Percentiles rank a stretch among this genome's conserved stretches.
These are phyloP conservation scores for Arthrobotrys sinensis DNA, from an alignment of 2,329 filamentous ascomycete genomes.

Conservation along the genomic window DNA sequence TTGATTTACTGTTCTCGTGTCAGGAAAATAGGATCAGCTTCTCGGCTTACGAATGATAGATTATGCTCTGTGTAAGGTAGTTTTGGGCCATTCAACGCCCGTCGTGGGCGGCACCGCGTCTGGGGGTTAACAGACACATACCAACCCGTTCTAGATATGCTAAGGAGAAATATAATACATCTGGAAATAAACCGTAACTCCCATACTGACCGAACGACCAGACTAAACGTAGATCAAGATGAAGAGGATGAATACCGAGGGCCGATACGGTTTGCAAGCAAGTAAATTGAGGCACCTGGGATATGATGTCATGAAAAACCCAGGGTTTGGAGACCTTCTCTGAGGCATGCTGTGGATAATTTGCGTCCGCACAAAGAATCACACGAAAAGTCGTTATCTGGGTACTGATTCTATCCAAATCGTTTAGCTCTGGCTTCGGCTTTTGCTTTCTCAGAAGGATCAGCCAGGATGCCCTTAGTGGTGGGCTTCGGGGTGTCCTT, in stretches of 20 bases:
- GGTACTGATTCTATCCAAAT: conserved; percentile 30
- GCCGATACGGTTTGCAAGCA: background rate
- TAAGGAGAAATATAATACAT: conserved; percentile 49
- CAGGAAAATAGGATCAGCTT: background rate
- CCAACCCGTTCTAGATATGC: conserved; percentile 34
- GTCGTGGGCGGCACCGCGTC: background rate
- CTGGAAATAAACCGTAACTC: conserved; percentile 39
- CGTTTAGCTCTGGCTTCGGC: conserved; percentile 59
- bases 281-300: background rate
- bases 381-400: background rate
- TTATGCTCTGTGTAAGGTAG: background rate
- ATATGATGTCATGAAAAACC: background rate
- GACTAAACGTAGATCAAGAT: conserved; percentile 19
- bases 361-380: background rate
- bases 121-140: background rate
- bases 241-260: background rate
- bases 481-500: conserved; percentile 47
- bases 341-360: too few relatives aligned
- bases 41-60: background rate
- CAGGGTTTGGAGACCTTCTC: background rate
- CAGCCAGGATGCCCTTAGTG: conserved; percentile 36
- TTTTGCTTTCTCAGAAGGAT: conserved; percentile 59
- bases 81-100: conserved; percentile 2
- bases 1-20: background rate
- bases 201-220: conserved; percentile 23